Conservation (phyloP, 108 stramenopile genomes). For the Schizochytrium sp. region DNA sequence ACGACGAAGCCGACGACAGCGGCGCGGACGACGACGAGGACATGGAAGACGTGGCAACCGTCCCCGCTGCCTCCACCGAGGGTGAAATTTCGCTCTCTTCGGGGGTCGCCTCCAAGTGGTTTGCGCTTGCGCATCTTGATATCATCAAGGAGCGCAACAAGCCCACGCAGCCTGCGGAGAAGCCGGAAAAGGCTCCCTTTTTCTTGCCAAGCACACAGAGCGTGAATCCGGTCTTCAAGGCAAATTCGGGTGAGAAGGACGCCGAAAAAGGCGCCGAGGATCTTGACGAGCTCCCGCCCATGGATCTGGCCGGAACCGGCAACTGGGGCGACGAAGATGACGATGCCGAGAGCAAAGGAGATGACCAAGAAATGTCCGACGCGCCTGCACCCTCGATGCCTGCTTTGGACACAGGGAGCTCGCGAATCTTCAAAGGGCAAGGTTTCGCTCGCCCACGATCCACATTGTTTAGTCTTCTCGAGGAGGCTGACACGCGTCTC, state of each 20-base stretch:
- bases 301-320: slow-evolving; percentile 11
- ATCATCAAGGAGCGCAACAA: slow-evolving; percentile 84
- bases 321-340: neutral
- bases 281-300: neutral
- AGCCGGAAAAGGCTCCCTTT: slow-evolving; percentile 86
- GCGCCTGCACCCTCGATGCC: no score
- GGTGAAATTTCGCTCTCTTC: slow-evolving; percentile 73
- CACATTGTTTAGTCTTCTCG: neutral
- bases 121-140: slow-evolving; percentile 84
- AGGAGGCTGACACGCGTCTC: slow-evolving; percentile 13
- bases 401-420: no score
- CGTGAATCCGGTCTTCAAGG: slow-evolving; percentile 33
- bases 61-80: slow-evolving; percentile 24
- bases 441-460: neutral
- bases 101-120: slow-evolving; percentile 88
- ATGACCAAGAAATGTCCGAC: no score
- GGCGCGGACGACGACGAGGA: slow-evolving; percentile 52
- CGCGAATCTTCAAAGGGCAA: neutral
- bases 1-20: neutral
- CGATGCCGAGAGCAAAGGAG: no score
- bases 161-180: slow-evolving; percentile 81
- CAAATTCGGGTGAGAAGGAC: neutral
- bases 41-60: slow-evolving; percentile 27
- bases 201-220: slow-evolving; percentile 79
- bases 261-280: neutral